Evolutionary conservation across 768 basidiomycete genomes (phyloP).

Genomic region (Lactifluus pinguis): DNA sequence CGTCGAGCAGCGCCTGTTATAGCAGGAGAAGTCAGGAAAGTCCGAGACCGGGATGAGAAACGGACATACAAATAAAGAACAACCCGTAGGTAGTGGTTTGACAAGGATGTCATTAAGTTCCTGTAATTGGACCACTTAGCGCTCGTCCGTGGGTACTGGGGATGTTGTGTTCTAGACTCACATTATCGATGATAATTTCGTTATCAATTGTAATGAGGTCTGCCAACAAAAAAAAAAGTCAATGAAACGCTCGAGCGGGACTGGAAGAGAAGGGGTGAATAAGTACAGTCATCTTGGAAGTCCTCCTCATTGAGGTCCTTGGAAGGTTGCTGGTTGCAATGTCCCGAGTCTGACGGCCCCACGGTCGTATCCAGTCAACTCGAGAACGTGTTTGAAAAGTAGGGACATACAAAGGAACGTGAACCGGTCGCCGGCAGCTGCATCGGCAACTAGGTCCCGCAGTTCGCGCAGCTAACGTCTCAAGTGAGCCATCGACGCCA

Average conservation of each 20-base stretch:
- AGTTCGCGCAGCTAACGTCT: conserved; percentile 13
- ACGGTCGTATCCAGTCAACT: neutral
- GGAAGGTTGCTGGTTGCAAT: conserved; percentile 13
- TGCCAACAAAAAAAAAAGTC: neutral
- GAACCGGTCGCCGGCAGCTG: conserved; percentile 20
- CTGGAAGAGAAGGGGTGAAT: neutral
- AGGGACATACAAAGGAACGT: conserved; percentile 23
- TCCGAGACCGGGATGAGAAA: neutral
- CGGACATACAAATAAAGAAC: conserved; percentile 15
- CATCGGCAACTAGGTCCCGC: conserved; percentile 17
- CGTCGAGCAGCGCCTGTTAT: conserved; percentile 20
- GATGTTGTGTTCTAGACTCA: neutral
- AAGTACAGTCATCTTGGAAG: conserved; percentile 11
- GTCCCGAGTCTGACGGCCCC: neutral
- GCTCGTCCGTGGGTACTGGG: neutral
- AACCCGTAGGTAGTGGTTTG: conserved; percentile 16
- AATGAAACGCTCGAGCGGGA: neutral
- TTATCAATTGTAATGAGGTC: conserved; percentile 16
- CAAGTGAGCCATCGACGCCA: neutral
- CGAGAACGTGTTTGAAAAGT: neutral
- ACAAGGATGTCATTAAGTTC: conserved; percentile 20
- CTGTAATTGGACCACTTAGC: conserved; percentile 9
- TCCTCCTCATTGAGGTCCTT: conserved; percentile 12
- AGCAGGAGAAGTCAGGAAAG: neutral
- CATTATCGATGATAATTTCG: conserved; percentile 20